Evolutionary conservation across 2,329 filamentous ascomycete species (phyloP), one percentile per base, ranked within the genome.

Genomic region (Sporothrix curviconia): DNA sequence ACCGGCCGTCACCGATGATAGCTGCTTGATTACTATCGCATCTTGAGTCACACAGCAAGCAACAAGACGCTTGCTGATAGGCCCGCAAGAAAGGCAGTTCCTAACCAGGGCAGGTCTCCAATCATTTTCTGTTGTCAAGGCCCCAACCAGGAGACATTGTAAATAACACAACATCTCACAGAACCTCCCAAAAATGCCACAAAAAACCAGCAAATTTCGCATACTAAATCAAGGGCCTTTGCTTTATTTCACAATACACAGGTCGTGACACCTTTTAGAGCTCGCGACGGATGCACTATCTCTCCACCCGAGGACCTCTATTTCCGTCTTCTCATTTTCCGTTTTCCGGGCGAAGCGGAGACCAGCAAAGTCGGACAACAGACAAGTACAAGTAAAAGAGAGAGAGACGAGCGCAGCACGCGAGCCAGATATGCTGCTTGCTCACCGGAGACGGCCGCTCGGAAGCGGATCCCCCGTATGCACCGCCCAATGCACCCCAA

Each of bases 381-480:
- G 30, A 12, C 25, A 4, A 12, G 15, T 1, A 43, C 19, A 4
- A 2, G 1, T 11, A 9, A 12, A 24, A 22, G 39, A 8, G 39
- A 5, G 15, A 19, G n/a, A 5, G 14, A 22, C 17, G 28, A 19
- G 28, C 17, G 12, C n/a, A 24, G 5, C 22, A 22, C 11, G 3
- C 24, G 2, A 17, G 34, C 9, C 32, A 51, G 32, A 51, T 22
- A 19, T 25, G 19, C 34, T 1, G 7, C 25, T 46, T 22, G 32
- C 34, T 51, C 47, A 28, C 50, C 36, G 50, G 50, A 14, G 37
- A 53, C 37, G 11, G 36, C 51, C 28, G 12, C n/a, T 19, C 30
- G 52, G 39, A 55, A 55, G 52, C 39, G 12, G 7, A 44, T 34
- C n/a, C 30, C 39, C 28, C 28, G 39, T 42, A n/a, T 53, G 36